Conservation (phyloP, 176 grass and related monocot species). For the Ensete ventricosum region DNA sequence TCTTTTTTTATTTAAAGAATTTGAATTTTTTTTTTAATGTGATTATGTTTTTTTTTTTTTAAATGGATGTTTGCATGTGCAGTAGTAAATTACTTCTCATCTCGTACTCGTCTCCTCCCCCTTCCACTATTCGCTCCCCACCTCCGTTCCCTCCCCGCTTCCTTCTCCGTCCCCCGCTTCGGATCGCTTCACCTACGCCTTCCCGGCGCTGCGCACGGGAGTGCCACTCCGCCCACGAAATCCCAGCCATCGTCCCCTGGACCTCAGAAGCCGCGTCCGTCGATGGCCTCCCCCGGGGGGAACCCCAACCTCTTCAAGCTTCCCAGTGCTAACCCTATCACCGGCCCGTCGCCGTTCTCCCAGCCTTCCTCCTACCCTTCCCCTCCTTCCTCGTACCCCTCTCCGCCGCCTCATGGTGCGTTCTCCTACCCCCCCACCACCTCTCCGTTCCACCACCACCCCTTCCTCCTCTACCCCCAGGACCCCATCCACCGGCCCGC, state of each 20-base stretch:
- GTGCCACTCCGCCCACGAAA: constrained; percentile 19
- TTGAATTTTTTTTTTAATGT: too few relatives aligned
- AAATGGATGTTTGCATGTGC: too few relatives aligned
- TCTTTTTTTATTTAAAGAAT: too few relatives aligned
- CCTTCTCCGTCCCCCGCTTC: background rate
- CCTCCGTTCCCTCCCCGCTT: constrained; percentile 19
- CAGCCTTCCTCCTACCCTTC: constrained; percentile 29
- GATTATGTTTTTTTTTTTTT: too few relatives aligned
- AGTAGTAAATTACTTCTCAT: too few relatives aligned
- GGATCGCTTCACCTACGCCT: background rate
- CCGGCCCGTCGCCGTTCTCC: constrained; percentile 20
- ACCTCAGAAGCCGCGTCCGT: background rate
- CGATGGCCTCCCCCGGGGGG: constrained; percentile 30
- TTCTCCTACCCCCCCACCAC: constrained; percentile 59
- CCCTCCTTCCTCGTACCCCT: constrained; percentile 2
- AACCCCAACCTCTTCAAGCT: constrained; percentile 45
- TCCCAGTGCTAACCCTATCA: constrained; percentile 25
- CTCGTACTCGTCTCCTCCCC: too few relatives aligned
- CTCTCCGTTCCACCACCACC: constrained; percentile 46
- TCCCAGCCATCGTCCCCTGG: constrained; percentile 23
- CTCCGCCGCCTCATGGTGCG: constrained; percentile 31
- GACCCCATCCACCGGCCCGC: constrained; percentile 36
- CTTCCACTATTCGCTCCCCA: background rate
- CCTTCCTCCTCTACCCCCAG: constrained; percentile 41
- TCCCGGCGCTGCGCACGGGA: background rate